These are phyloP conservation scores for Camelina laxa DNA, from an alignment of 345 rosid species.

Conservation along the genomic window DNA sequence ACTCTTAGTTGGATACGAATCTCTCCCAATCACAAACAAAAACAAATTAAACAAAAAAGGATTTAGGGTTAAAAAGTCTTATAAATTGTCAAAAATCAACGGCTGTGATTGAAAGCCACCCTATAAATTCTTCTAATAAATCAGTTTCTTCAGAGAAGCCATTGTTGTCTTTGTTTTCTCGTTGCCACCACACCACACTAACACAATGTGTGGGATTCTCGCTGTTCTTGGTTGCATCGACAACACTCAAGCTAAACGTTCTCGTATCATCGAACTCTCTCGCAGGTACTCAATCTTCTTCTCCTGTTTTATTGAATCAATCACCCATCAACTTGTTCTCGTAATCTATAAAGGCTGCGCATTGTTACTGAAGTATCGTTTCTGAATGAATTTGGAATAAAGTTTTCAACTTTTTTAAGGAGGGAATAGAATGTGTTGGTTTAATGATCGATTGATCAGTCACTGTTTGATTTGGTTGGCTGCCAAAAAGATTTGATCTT, in stretches of 20 bases:
- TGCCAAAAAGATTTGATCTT: conserved; percentile 11
- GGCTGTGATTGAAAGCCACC: conserved; percentile 46
- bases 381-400: background rate
- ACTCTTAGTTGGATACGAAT: background rate
- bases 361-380: background rate
- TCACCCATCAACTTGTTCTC: background rate
- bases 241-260: conserved; percentile 76
- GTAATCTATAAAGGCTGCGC: conserved; percentile 1
- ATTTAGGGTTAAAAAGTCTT: conserved; percentile 25
- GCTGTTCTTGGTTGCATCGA: conserved; percentile 79
- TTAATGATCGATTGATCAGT: background rate
- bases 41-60: background rate
- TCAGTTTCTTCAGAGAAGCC: background rate
- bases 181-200: conserved; percentile 19
- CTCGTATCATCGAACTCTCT: conserved; percentile 83
- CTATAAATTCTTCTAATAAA: conserved; percentile 13
- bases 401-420: background rate
- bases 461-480: background rate
- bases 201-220: conserved; percentile 78
- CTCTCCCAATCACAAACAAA: conserved; percentile 22
- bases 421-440: conserved; percentile 19
- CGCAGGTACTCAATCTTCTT: conserved; percentile 52
- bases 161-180: background rate
- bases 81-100: conserved; percentile 40
- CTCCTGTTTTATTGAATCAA: background rate